These are phyloP conservation scores for Thuja plicata DNA, from an alignment of 83 land plant genomes.

Conservation along the genomic window DNA sequence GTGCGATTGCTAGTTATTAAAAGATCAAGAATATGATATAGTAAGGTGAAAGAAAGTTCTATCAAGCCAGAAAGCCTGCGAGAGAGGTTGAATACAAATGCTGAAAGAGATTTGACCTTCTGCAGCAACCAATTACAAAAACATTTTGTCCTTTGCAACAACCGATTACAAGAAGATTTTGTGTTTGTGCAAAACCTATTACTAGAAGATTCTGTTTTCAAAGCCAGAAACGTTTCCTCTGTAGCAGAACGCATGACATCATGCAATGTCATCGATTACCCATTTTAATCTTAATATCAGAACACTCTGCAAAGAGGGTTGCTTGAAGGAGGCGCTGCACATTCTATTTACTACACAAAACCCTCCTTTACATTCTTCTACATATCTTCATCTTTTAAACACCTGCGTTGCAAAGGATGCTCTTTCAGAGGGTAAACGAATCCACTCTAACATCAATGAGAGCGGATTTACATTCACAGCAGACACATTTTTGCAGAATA, in stretches of 20 bases:
- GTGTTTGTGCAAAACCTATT: too few relatives aligned
- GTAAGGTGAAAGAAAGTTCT: too few relatives aligned
- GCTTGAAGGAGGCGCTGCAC: conserved; percentile 2
- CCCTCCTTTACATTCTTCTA: neutral
- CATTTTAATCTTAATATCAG: neutral
- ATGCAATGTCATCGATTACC: neutral
- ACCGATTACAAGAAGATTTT: too few relatives aligned
- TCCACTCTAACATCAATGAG: neutral
- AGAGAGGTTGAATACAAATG: too few relatives aligned
- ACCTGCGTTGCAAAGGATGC: conserved; percentile 4
- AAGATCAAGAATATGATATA: too few relatives aligned
- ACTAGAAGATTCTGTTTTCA: too few relatives aligned
- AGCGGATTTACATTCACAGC: neutral
- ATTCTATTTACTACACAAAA: neutral
- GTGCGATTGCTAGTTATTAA: too few relatives aligned
- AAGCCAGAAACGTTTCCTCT: too few relatives aligned
- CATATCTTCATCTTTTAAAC: neutral
- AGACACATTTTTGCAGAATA: conserved; percentile 1
- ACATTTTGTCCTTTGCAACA: too few relatives aligned
- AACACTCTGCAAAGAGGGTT: conserved; percentile 1
- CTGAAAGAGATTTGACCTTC: too few relatives aligned
- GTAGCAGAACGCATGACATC: neutral
- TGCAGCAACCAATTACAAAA: too few relatives aligned
- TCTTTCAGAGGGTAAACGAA: neutral
- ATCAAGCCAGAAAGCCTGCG: too few relatives aligned